A percentile compares a stretch with the other conserved stretches of the same genome.
These are phyloP conservation scores for Prunus yedoensis DNA, from an alignment of 331 rosid species.

Conservation along the genomic window DNA sequence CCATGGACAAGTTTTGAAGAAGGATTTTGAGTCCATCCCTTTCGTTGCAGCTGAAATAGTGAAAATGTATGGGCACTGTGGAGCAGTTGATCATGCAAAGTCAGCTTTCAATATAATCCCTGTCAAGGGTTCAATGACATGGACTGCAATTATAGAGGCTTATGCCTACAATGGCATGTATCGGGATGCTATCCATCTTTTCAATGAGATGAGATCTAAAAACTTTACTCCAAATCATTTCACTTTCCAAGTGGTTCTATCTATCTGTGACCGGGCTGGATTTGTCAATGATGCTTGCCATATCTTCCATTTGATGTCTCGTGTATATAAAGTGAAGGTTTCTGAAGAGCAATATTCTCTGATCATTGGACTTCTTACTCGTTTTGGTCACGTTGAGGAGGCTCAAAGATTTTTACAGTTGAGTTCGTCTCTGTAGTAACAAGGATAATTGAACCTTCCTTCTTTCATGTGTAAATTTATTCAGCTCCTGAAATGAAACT, in stretches of 20 bases:
- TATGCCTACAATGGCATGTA: slow-evolving; percentile 44
- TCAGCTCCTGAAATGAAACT: not conserved
- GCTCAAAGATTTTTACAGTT: slow-evolving; percentile 50
- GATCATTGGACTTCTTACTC: slow-evolving; percentile 56
- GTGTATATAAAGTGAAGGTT: slow-evolving; percentile 46
- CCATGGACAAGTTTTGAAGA: slow-evolving; percentile 71
- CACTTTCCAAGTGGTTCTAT: slow-evolving; percentile 64
- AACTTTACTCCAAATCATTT: slow-evolving; percentile 56
- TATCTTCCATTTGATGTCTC: slow-evolving; percentile 58
- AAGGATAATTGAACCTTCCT: slow-evolving; percentile 5
- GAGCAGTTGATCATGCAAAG: slow-evolving; percentile 48
- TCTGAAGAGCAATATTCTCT: slow-evolving; percentile 51
- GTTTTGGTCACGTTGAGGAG: slow-evolving; percentile 50
- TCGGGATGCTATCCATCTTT: slow-evolving; percentile 54
- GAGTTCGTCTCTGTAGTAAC: slow-evolving; percentile 42
- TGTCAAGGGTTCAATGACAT: slow-evolving; percentile 73
- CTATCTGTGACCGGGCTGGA: slow-evolving; percentile 64
- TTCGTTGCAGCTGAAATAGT: slow-evolving; percentile 65
- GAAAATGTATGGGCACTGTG: slow-evolving; percentile 62
- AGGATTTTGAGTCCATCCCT: slow-evolving; percentile 41
- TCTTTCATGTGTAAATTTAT: slow-evolving; percentile 1
- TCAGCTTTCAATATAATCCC: slow-evolving; percentile 51
- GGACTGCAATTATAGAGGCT: slow-evolving; percentile 83
- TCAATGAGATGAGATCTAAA: slow-evolving; percentile 46
- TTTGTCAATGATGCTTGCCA: slow-evolving; percentile 57